phyloP scores from a whole-genome alignment of 2,329 filamentous ascomycete genomes.

The Coniosporium tulheliwenetii region DNA sequence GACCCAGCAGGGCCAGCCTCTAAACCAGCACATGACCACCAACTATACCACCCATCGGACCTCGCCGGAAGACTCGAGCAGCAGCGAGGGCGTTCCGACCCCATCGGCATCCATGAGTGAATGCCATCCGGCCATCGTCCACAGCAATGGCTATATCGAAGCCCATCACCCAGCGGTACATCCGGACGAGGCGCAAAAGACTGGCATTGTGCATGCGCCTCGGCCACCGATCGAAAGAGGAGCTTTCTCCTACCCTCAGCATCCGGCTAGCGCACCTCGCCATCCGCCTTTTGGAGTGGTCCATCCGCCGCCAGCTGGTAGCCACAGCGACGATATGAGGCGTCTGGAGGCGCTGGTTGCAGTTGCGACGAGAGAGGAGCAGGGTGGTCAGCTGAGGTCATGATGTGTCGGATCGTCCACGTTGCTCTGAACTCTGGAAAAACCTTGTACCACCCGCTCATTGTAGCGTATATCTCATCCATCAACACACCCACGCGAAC shows the following conservation, averaged over 20 bases:
- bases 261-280: too few relatives aligned
- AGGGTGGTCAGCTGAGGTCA: background rate
- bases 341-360: slow-evolving; percentile 48
- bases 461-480: too few relatives aligned
- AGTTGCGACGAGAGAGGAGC: slow-evolving; percentile 43
- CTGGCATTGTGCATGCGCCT: slow-evolving; percentile 1
- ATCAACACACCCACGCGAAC: too few relatives aligned
- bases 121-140: slow-evolving; percentile 35
- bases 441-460: too few relatives aligned
- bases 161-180: slow-evolving; percentile 20
- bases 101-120: slow-evolving; percentile 35
- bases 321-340: slow-evolving; percentile 28
- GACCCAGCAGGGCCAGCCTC: slow-evolving; percentile 7
- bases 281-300: too few relatives aligned
- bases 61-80: slow-evolving; percentile 39
- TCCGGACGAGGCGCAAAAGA: slow-evolving; percentile 24
- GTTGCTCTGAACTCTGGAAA: too few relatives aligned
- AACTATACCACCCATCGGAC: slow-evolving; percentile 23
- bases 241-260: too few relatives aligned
- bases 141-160: slow-evolving; percentile 32
- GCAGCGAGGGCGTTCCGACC: slow-evolving; percentile 38
- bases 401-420: background rate
- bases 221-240: too few relatives aligned
- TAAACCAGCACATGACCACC: too few relatives aligned
- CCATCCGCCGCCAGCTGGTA: too few relatives aligned